These are phyloP conservation scores for Nymphaea colorata DNA, from an alignment of 164 flowering plant genomes.

Conservation along the genomic window DNA sequence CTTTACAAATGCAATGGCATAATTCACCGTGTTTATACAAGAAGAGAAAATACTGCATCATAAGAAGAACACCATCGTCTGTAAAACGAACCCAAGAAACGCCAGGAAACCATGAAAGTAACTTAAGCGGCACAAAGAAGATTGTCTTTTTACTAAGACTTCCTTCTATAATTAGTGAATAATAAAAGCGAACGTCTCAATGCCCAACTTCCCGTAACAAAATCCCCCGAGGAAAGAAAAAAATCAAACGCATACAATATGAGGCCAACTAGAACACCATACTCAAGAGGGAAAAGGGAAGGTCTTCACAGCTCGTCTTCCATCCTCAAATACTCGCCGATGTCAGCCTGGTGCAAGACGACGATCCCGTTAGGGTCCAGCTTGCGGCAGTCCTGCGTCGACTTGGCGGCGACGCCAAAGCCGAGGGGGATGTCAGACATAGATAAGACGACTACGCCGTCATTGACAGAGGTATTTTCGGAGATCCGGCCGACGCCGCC, in stretches of 20 bases:
- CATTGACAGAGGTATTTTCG: slow-evolving; percentile 49
- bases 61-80: too few species aligned
- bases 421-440: slow-evolving; percentile 88
- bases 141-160: too few species aligned
- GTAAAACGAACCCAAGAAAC: too few species aligned
- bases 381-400: slow-evolving; percentile 75
- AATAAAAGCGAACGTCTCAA: background rate
- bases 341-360: slow-evolving; percentile 71
- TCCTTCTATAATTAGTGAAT: too few species aligned
- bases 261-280: background rate
- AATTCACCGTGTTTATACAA: too few species aligned
- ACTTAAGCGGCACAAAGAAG: too few species aligned
- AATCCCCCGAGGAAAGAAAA: too few species aligned
- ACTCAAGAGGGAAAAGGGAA: background rate
- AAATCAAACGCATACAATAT: background rate
- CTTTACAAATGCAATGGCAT: too few species aligned
- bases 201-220: background rate
- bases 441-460: slow-evolving; percentile 83
- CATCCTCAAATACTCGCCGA: slow-evolving; percentile 82
- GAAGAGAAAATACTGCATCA: too few species aligned
- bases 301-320: slow-evolving; percentile 31
- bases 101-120: too few species aligned
- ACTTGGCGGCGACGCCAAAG: slow-evolving; percentile 69
- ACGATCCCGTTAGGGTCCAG: slow-evolving; percentile 86
- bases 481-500: slow-evolving; percentile 83